A percentile compares a stretch with the other conserved stretches of the same genome.
Conservation (phyloP, 768 basidiomycete genomes). For the Hygrophorus russula region DNA sequence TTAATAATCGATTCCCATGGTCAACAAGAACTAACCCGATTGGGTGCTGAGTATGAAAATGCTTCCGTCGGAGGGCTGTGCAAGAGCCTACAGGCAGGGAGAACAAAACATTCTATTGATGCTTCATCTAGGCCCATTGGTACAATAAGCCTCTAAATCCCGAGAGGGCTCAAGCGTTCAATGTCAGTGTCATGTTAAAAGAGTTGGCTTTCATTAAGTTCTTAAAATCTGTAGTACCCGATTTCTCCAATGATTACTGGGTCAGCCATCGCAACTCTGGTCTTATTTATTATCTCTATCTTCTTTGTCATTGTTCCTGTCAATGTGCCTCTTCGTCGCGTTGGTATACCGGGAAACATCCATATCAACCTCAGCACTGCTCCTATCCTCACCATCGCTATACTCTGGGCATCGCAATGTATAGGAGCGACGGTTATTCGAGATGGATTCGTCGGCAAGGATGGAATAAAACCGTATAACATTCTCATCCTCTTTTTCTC, state of each 20-base stretch:
- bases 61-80: no score
- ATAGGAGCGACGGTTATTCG: conserved; percentile 14
- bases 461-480: conserved; percentile 81
- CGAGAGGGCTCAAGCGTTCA: no score
- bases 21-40: no score
- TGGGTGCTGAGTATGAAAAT: no score
- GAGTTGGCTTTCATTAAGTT: conserved; percentile 10
- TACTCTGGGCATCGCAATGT: conserved; percentile 31
- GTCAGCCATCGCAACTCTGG: conserved; percentile 31
- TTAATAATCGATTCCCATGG: no score
- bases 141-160: no score
- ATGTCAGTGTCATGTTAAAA: no score
- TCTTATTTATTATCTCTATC: conserved; percentile 37
- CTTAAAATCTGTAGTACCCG: no score
- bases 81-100: no score
- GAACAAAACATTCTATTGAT: no score
- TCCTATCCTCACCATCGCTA: conserved; percentile 34
- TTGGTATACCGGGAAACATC: conserved; percentile 13
- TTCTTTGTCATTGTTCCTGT: conserved; percentile 33
- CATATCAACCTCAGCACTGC: conserved; percentile 32
- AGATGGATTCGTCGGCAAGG: conserved; percentile 17
- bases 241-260: conserved; percentile 2
- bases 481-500: conserved; percentile 90
- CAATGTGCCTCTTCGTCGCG: conserved; percentile 16
- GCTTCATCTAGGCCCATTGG: no score